Evolutionary conservation across 768 basidiomycete species (phyloP), one percentile per base, ranked within the genome.

Genomic region (Boletus edulis): DNA sequence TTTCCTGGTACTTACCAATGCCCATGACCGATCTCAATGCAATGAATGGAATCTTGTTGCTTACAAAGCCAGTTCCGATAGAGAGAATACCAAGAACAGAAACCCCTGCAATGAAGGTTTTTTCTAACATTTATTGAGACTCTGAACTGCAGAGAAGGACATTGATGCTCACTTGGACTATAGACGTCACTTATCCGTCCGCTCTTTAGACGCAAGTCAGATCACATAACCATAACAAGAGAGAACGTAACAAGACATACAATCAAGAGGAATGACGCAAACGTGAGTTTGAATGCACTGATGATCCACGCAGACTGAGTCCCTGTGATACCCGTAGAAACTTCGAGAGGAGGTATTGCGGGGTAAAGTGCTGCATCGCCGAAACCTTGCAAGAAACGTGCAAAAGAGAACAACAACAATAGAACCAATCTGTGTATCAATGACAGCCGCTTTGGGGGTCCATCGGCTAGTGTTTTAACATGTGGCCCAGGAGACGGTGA

Each of bases 1-100:
- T 1, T 4, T 24, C 17, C 37, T 37, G 6, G 24, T 24, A 17
- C 66, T 51, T 47, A 76, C 80, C 73, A 35, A 77, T 71, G 20
- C 84, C 83, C 57, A 71, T 77, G 11, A 85, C 44, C 3, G 78
- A 81, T 58, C 84, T 73, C 1, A 85, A 62, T 38, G 81, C 70
- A 35, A 84, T 71, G 43, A 85, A 67, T 0, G 68, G 72, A 47
- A 82, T 75, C 59, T 80, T 76, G 60, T 74, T 68, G 20, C 68
- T 52, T 24, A 72, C 68, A 56, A 84, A 83, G 20, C 81, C 81
- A n/a, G 70, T 70, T 18, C 71, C 71, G 15, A 83, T 57, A 13
- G 77, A 75, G 18, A 80, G 65, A 37, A 79, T 45, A 4, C 79
- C 79, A 11, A 85, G 67, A 5, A 58, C 55, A 22, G 63, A 49